Evolutionary conservation across 352 stramenopile species (phyloP).

Genomic region (Pythium aquatile): DNA sequence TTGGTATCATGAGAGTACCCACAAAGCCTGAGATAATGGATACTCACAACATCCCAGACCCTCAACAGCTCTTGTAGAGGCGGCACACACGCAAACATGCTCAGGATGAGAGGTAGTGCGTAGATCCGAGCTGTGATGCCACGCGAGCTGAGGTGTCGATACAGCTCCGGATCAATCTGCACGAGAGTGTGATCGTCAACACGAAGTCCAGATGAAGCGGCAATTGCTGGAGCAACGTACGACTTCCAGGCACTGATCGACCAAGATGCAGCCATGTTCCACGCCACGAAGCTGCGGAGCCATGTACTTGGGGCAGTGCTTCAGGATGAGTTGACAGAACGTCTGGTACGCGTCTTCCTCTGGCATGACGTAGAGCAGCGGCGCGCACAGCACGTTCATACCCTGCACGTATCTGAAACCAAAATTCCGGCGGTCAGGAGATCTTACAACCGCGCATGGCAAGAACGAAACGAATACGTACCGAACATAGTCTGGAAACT

Average conservation of each 20-base stretch:
- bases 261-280: slow-evolving; percentile 73
- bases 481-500: slow-evolving; percentile 29
- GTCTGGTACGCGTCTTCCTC: slow-evolving; percentile 89
- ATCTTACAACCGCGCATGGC: neutral
- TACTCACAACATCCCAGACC: slow-evolving; percentile 87
- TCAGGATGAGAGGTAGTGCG: slow-evolving; percentile 85
- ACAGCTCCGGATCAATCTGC: slow-evolving; percentile 80
- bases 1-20: neutral
- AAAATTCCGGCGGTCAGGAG: neutral
- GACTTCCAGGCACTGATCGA: slow-evolving; percentile 70
- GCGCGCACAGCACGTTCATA: slow-evolving; percentile 91
- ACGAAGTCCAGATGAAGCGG: neutral
- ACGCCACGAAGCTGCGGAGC: slow-evolving; percentile 84
- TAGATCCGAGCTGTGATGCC: slow-evolving; percentile 87
- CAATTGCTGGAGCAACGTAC: slow-evolving; percentile 6
- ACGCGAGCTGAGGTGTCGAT: slow-evolving; percentile 65
- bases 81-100: slow-evolving; percentile 89
- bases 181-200: neutral
- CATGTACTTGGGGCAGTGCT: slow-evolving; percentile 90
- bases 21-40: too few species aligned
- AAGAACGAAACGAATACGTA: neutral
- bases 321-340: slow-evolving; percentile 86
- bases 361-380: slow-evolving; percentile 91
- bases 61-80: slow-evolving; percentile 85
- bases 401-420: slow-evolving; percentile 83